Conservation (phyloP, 208 protist species). For the Crithidia fasciculata region DNA sequence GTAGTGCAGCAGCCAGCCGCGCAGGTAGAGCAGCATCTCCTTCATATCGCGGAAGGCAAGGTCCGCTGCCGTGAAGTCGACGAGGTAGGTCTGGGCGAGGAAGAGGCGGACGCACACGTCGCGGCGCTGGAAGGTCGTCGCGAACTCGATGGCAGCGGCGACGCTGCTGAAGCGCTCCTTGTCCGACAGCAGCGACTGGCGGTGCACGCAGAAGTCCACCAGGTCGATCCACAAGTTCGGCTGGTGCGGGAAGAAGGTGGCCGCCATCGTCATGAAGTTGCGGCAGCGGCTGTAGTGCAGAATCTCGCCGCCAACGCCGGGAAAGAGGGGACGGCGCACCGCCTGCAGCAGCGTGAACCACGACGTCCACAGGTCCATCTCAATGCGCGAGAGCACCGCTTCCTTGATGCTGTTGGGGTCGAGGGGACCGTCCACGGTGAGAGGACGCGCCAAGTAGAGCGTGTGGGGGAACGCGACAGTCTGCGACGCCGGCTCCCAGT, state of each 20-base stretch:
- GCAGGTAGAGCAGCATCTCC: conserved; percentile 45
- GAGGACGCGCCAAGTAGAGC: conserved; percentile 59
- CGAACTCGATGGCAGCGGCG: conserved; percentile 34
- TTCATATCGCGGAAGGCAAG: conserved; percentile 56
- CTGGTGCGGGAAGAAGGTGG: conserved; percentile 70
- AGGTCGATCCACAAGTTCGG: conserved; percentile 44
- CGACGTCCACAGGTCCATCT: conserved; percentile 65
- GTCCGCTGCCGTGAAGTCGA: conserved; percentile 25
- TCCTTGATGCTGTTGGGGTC: conserved; percentile 24
- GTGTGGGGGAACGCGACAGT: conserved; percentile 28
- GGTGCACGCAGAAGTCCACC: conserved; percentile 42
- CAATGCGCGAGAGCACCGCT: conserved; percentile 38
- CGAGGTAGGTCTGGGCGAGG: conserved; percentile 29
- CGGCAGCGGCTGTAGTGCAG: conserved; percentile 61
- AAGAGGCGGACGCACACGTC: conserved; percentile 41
- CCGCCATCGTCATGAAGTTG: conserved; percentile 61
- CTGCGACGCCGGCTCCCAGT: conserved; percentile 30
- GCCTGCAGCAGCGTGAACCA: conserved; percentile 62
- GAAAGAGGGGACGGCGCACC: conserved; percentile 38
- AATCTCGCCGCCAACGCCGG: conserved; percentile 42
- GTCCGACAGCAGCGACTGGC: conserved; percentile 32
- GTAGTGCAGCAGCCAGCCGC: conserved; percentile 44
- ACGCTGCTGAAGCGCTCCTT: conserved; percentile 36
- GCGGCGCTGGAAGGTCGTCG: conserved; percentile 27
- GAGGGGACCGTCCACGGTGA: conserved; percentile 24